Percentiles rank a stretch among this genome's conserved stretches.
Evolutionary conservation across 164 flowering plant species (phyloP).

Genomic region (Cinnamomum micranthum): DNA sequence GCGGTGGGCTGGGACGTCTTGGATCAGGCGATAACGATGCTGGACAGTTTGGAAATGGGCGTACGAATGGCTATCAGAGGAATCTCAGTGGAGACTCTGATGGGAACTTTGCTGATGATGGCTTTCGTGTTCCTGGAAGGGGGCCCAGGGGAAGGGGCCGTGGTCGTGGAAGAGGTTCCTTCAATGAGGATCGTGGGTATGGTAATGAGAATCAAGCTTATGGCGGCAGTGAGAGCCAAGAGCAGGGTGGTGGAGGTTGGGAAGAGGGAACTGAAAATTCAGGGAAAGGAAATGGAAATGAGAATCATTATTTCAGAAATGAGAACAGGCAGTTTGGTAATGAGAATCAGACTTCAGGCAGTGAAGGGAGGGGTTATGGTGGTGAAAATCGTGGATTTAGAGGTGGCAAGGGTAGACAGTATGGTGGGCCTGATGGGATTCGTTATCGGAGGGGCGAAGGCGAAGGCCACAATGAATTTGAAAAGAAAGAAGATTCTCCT

Average conservation of each 20-base stretch:
- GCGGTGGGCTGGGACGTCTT: constrained; percentile 16
- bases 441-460: background rate
- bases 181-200: constrained; percentile 19
- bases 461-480: constrained; percentile 10
- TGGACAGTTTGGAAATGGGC: constrained; percentile 12
- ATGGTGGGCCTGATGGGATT: constrained; percentile 21
- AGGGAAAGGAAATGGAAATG: constrained; percentile 12
- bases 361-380: constrained; percentile 7
- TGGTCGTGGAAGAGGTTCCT: constrained; percentile 19
- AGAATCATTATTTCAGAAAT: constrained; percentile 1
- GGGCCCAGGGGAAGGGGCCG: constrained; percentile 23
- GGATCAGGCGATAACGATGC: constrained; percentile 13
- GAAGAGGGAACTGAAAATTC: constrained; percentile 10
- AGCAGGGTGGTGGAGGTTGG: constrained; percentile 10
- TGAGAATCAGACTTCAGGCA: constrained; percentile 11
- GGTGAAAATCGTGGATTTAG: constrained; percentile 12
- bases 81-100: constrained; percentile 15
- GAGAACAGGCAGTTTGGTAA: constrained; percentile 11
- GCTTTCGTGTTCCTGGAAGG: constrained; percentile 12
- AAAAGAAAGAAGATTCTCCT: constrained; percentile 13
- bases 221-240: constrained; percentile 10
- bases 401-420: constrained; percentile 7
- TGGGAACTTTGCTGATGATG: constrained; percentile 9
- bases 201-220: constrained; percentile 12
- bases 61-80: constrained; percentile 15